Evolutionary conservation across 1,139 yeast genomes (phyloP).

Genomic region (Saccharomyces hybrid): DNA sequence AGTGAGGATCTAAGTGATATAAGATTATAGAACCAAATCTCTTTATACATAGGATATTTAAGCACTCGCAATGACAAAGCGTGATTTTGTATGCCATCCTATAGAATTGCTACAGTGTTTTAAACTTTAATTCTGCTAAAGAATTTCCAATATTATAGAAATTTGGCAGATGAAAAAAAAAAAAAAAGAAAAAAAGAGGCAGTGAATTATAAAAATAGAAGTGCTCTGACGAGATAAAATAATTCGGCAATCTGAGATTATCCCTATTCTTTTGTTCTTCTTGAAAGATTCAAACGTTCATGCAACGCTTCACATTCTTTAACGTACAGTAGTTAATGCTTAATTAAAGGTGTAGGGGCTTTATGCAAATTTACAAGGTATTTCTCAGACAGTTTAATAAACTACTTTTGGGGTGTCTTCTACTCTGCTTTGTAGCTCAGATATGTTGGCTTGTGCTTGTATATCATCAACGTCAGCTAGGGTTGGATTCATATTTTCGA

Average conservation of each 20-base stretch:
- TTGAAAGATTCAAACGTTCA: background rate
- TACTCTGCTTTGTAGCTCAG: background rate
- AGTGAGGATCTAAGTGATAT: background rate
- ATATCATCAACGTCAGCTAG: background rate
- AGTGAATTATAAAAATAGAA: no score
- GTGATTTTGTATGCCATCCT: background rate
- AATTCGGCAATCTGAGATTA: background rate
- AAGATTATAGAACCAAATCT: background rate
- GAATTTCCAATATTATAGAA: background rate
- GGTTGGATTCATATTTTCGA: slow-evolving; percentile 4
- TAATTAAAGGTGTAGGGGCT: background rate
- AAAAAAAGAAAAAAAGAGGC: background rate
- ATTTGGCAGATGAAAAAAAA: background rate
- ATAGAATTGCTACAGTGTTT: background rate
- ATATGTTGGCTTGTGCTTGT: background rate
- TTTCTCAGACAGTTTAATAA: background rate
- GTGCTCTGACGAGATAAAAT: background rate
- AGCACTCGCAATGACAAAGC: background rate
- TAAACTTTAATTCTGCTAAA: background rate
- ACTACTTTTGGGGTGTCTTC: background rate
- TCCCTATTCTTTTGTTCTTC: background rate
- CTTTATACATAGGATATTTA: background rate
- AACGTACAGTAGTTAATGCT: background rate
- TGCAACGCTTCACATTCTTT: background rate
- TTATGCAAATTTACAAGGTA: background rate